Conservation (phyloP, 2,329 filamentous ascomycete genomes). For the Fusarium sp. region DNA sequence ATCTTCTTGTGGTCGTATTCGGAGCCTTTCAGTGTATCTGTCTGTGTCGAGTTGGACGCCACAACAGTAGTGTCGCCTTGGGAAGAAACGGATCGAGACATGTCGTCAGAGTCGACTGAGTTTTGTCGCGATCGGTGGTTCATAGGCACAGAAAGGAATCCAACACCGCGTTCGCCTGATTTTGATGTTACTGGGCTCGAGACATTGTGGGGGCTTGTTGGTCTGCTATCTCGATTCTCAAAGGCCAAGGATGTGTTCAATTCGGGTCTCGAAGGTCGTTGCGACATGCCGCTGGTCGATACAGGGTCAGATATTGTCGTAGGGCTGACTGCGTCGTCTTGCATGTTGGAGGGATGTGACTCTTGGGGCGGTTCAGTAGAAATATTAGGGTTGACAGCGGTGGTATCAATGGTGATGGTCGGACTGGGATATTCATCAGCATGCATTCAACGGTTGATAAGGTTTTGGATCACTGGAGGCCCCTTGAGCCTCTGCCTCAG, state of each 20-base stretch:
- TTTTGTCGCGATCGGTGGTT: constrained; percentile 68
- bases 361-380: constrained; percentile 45
- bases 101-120: constrained; percentile 74
- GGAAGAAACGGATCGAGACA: constrained; percentile 65
- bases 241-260: constrained; percentile 67
- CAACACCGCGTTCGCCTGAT: constrained; percentile 56
- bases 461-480: constrained; percentile 18
- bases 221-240: constrained; percentile 72
- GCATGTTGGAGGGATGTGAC: constrained; percentile 42
- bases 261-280: constrained; percentile 49
- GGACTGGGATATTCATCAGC: constrained; percentile 50
- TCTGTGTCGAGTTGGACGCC: constrained; percentile 54
- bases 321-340: constrained; percentile 54
- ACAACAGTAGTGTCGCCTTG: constrained; percentile 71
- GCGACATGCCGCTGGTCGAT: constrained; percentile 34
- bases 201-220: constrained; percentile 77
- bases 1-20: constrained; percentile 62
- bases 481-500: constrained; percentile 4
- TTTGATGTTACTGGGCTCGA: constrained; percentile 64
- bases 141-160: constrained; percentile 74
- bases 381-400: constrained; percentile 48
- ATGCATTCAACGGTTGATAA: constrained; percentile 22
- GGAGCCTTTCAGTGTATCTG: constrained; percentile 51
- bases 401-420: constrained; percentile 65
- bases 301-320: constrained; percentile 49